Percentiles rank a stretch among this genome's conserved stretches.
phyloP scores from a whole-genome alignment of 352 stramenopile species.

The Phytophthora chlamydospora region DNA sequence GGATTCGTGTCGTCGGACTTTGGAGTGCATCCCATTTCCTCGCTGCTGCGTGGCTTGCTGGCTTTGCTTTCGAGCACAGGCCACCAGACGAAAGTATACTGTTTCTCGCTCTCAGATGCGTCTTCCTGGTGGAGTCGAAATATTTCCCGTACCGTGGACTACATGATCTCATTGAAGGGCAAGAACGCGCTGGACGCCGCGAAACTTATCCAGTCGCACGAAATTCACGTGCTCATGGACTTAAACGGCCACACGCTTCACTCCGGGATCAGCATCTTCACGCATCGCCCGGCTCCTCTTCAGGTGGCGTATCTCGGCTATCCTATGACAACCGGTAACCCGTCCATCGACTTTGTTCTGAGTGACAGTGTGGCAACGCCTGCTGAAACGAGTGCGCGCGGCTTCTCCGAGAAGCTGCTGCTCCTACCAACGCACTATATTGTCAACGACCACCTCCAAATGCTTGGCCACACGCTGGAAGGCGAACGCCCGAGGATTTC shows the following conservation, averaged over 20 bases:
- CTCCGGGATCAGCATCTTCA: slow-evolving; percentile 71
- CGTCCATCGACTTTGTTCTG: slow-evolving; percentile 74
- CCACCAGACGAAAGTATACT: slow-evolving; percentile 60
- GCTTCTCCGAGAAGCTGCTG: slow-evolving; percentile 83
- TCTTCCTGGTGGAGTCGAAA: slow-evolving; percentile 86
- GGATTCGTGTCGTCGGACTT: slow-evolving; percentile 88
- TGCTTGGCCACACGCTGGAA: slow-evolving; percentile 62
- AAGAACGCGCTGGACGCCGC: slow-evolving; percentile 61
- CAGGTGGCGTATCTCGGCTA: slow-evolving; percentile 83
- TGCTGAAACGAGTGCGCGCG: slow-evolving; percentile 31
- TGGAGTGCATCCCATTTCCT: slow-evolving; percentile 78
- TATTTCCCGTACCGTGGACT: slow-evolving; percentile 69
- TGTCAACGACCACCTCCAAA: slow-evolving; percentile 84
- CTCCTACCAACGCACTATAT: slow-evolving; percentile 80
- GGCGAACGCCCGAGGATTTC: slow-evolving; percentile 32
- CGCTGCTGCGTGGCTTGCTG: slow-evolving; percentile 70
- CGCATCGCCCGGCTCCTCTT: slow-evolving; percentile 63
- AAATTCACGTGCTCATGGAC: slow-evolving; percentile 82
- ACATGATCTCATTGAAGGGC: slow-evolving; percentile 69
- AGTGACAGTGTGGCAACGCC: slow-evolving; percentile 63
- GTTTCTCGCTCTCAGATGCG: slow-evolving; percentile 64
- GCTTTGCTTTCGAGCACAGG: slow-evolving; percentile 43
- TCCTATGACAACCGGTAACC: slow-evolving; percentile 68
- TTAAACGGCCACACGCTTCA: slow-evolving; percentile 87
- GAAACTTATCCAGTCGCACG: slow-evolving; percentile 50